A percentile compares a stretch with the other conserved stretches of the same genome.
Evolutionary conservation across 306 rosid genomes (phyloP).

Genomic region (Betula pendula): DNA sequence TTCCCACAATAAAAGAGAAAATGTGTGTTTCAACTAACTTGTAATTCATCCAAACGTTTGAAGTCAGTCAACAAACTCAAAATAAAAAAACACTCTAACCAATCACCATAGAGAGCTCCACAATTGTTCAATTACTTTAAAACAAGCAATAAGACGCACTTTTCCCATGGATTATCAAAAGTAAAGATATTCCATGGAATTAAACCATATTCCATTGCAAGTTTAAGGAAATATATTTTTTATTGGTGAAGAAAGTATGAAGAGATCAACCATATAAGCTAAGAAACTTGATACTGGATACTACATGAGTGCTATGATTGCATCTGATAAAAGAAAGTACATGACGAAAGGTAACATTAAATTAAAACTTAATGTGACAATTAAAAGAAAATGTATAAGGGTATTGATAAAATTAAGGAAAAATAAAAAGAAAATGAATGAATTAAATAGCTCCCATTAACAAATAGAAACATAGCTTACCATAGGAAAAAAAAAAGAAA

Average conservation of each 20-base stretch:
- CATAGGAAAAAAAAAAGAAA: too few relatives aligned
- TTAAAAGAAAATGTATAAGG: neutral
- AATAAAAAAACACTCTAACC: neutral
- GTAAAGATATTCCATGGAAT: neutral
- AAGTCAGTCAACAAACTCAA: constrained; percentile 35
- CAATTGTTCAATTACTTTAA: neutral
- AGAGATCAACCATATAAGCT: neutral
- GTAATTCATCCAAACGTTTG: constrained; percentile 40
- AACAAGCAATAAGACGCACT: constrained; percentile 10
- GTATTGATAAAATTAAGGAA: too few relatives aligned
- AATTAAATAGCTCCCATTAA: too few relatives aligned
- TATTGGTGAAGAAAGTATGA: neutral
- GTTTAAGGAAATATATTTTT: neutral
- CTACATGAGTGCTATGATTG: neutral
- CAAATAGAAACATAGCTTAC: too few relatives aligned
- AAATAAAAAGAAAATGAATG: too few relatives aligned
- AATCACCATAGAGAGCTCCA: neutral
- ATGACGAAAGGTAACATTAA: neutral
- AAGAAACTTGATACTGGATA: neutral
- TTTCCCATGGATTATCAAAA: neutral
- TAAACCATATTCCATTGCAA: constrained; percentile 7
- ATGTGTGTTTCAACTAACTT: constrained; percentile 99
- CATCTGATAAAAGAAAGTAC: neutral
- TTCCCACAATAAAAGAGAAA: constrained; percentile 98
- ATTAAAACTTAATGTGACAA: neutral